Evolutionary conservation across 345 rosid genomes (phyloP), one percentile per base, ranked within the genome.

Genomic region (Lepidium didymum): DNA sequence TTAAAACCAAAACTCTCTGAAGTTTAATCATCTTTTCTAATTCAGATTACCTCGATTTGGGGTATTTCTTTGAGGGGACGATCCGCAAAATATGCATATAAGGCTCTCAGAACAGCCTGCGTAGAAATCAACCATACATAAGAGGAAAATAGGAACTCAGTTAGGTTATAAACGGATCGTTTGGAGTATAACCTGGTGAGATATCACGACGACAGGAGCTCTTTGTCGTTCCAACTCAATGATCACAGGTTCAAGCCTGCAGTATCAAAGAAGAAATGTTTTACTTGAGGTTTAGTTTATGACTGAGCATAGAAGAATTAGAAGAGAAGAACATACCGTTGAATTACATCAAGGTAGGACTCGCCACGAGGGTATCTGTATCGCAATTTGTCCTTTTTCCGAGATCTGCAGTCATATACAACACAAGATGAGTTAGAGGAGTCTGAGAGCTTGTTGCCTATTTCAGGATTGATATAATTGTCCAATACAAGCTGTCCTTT

Each of bases 361-460:
- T 95, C 99, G 68, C 99, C 98, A 19, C 99, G 96, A 74, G 99
- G 98, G 82, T 89, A 95, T 56, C 98, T 77, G 63, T 89, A 95
- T 59, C 99, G 82, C 62, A 95, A 80, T 71, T 95, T 95, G 81
- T 95, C 99, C 77, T 95, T 91, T 68, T 77, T 67, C 56, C 99
- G 90, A 62, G 94, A 74, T 75, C 99, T 95, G 72, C 34, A 68
- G 65, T 63, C 47, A 61, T 37, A 55, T 31, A 8, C 61, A 63
- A 62, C 62, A 69, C 40, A 75, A 14, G 43, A 44, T 55, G 55
- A 46, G 70, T 56, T 51, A 47, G 42, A 67, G 29, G 44, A 37
- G 51, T 52, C 55, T 15, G 44, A 35, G 37, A 29, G 74, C 51
- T 35, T 60, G 34, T 15, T 56, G 19, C 23, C 52, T 41, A 14